Evolutionary conservation across 2,329 filamentous ascomycete genomes (phyloP).

Genomic region (Leptographium procerum): DNA sequence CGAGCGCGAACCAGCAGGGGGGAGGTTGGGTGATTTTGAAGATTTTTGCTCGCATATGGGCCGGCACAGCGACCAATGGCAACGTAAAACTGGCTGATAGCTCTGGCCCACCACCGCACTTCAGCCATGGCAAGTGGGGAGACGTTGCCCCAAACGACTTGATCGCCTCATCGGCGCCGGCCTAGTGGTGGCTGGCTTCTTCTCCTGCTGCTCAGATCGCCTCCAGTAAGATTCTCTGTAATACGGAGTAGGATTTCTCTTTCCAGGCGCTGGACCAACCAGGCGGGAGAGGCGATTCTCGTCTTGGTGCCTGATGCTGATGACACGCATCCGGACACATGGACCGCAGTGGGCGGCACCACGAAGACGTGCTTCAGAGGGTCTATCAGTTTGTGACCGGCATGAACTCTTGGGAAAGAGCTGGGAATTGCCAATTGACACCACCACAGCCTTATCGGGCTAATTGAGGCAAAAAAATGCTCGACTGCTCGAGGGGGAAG

Average conservation of each 20-base stretch:
- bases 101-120: background rate
- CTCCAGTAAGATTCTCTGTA: background rate
- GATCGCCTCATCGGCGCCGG: background rate
- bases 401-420: too few species aligned
- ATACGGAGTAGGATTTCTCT: background rate
- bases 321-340: conserved; percentile 1
- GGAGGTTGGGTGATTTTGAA: background rate
- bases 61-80: background rate
- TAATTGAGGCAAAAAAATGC: background rate
- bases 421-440: too few species aligned
- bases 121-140: background rate
- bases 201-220: background rate
- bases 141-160: background rate
- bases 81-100: background rate
- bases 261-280: background rate
- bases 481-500: background rate
- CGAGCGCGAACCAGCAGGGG: background rate
- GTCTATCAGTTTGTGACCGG: background rate
- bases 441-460: background rate
- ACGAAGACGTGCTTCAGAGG: background rate
- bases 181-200: background rate
- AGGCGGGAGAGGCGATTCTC: background rate
- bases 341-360: background rate
- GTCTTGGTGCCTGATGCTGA: background rate
- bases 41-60: background rate